Evolutionary conservation across 2,329 filamentous ascomycete genomes (phyloP).

Genomic region (Chalaropsis ovoidea): DNA sequence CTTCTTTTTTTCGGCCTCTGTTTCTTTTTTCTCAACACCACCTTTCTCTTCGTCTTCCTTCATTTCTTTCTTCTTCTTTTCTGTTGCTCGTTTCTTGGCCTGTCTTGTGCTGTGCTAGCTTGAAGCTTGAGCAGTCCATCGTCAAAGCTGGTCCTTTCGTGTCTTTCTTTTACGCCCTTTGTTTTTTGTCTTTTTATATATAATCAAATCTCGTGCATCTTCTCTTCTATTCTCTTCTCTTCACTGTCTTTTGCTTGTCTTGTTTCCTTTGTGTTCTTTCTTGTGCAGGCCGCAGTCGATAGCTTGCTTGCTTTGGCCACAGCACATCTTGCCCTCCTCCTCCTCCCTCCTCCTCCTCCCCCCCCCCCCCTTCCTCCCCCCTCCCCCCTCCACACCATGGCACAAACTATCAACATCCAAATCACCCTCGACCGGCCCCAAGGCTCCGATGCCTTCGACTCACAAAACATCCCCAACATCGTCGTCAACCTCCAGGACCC

Average conservation of each 20-base stretch:
- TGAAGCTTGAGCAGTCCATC: conserved; percentile 1
- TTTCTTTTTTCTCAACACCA: not conserved
- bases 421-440: conserved; percentile 17
- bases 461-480: conserved; percentile 17
- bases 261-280: not conserved
- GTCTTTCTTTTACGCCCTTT: not conserved
- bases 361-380: no score
- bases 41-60: conserved; percentile 1
- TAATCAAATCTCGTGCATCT: not conserved
- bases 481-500: conserved; percentile 16
- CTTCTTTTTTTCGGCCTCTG: not conserved
- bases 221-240: not conserved
- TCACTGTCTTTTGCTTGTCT: no score
- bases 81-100: not conserved
- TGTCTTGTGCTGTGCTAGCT: not conserved
- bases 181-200: not conserved
- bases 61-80: not conserved
- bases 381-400: not conserved
- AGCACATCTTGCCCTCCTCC: not conserved
- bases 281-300: not conserved
- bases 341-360: not conserved
- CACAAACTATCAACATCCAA: conserved; percentile 22
- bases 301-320: not conserved
- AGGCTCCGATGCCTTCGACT: not conserved
- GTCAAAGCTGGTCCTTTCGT: conserved; percentile 8